These are phyloP conservation scores for Suillus ampliporus DNA, from an alignment of 768 basidiomycete species.

Conservation along the genomic window DNA sequence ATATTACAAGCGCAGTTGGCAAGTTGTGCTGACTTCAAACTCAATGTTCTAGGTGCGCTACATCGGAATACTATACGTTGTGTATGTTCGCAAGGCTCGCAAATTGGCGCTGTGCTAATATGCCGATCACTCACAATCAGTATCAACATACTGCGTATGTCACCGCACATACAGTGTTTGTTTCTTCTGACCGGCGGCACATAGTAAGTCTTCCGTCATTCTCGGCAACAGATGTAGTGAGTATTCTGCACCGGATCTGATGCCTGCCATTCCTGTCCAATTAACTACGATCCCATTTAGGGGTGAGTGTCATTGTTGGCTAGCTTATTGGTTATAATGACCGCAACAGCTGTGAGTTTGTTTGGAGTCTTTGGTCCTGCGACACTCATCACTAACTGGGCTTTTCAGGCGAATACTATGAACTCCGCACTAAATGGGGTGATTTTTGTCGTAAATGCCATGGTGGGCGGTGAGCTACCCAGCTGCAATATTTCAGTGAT, in stretches of 20 bases:
- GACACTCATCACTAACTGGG: not conserved
- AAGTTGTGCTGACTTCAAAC: not conserved
- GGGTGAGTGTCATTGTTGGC: not conserved
- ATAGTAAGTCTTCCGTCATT: conserved; percentile 1
- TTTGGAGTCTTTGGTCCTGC: not conserved
- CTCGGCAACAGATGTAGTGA: not conserved
- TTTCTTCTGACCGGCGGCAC: not conserved
- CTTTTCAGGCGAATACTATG: not conserved
- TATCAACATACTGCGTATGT: not conserved
- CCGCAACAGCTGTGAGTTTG: not conserved
- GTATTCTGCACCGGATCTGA: not conserved
- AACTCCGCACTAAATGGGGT: not conserved
- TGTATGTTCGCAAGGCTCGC: not conserved
- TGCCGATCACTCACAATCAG: not conserved
- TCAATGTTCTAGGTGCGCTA: conserved; percentile 2
- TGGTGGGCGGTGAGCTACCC: not conserved
- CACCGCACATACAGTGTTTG: too few relatives aligned
- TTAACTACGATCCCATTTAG: not conserved
- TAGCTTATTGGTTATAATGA: not conserved
- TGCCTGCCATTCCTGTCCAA: not conserved
- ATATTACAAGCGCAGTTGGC: not conserved
- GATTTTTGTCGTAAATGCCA: not conserved
- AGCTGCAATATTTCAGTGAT: not conserved
- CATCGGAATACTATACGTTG: not conserved
- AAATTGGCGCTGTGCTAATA: not conserved